phyloP scores from a whole-genome alignment of 2,329 filamentous ascomycete species.

The Pseudophaeomoniella oleicola region DNA sequence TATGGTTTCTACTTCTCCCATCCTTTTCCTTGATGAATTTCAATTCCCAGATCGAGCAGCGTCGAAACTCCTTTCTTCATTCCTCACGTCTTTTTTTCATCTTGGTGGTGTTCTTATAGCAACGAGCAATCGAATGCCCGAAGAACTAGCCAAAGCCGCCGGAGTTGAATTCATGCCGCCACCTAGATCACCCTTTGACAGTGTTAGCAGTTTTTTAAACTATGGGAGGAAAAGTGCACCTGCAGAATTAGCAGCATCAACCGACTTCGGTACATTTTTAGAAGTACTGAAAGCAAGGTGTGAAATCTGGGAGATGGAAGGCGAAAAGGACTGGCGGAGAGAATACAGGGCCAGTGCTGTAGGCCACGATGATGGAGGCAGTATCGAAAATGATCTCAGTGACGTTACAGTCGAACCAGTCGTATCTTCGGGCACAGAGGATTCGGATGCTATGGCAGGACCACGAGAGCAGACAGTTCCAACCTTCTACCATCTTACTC shows the following conservation, averaged over 20 bases:
- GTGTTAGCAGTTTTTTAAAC: conserved; percentile 17
- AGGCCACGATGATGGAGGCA: too few species aligned
- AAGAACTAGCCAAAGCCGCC: conserved; percentile 61
- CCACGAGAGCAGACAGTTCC: neutral
- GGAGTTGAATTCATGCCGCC: conserved; percentile 50
- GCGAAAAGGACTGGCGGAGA: conserved; percentile 55
- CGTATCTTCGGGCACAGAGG: neutral
- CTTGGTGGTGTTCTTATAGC: conserved; percentile 67
- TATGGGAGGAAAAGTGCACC: conserved; percentile 20
- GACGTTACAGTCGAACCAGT: neutral
- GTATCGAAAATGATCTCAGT: neutral
- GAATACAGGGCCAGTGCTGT: conserved; percentile 4
- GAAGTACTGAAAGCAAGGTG: conserved; percentile 64
- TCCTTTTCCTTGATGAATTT: conserved; percentile 71
- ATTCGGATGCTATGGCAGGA: neutral
- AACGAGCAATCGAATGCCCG: conserved; percentile 71
- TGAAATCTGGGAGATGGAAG: conserved; percentile 75
- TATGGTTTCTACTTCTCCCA: conserved; percentile 58
- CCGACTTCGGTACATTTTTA: conserved; percentile 63
- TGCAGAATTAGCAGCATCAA: conserved; percentile 43
- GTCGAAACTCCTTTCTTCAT: conserved; percentile 63
- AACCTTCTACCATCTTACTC: neutral
- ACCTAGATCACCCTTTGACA: conserved; percentile 36
- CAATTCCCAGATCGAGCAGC: conserved; percentile 66
- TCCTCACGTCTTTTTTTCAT: conserved; percentile 70